Evolutionary conservation across 2,329 filamentous ascomycete genomes (phyloP), one percentile per base, ranked within the genome.

Genomic region (Macroventuria anomochaeta): DNA sequence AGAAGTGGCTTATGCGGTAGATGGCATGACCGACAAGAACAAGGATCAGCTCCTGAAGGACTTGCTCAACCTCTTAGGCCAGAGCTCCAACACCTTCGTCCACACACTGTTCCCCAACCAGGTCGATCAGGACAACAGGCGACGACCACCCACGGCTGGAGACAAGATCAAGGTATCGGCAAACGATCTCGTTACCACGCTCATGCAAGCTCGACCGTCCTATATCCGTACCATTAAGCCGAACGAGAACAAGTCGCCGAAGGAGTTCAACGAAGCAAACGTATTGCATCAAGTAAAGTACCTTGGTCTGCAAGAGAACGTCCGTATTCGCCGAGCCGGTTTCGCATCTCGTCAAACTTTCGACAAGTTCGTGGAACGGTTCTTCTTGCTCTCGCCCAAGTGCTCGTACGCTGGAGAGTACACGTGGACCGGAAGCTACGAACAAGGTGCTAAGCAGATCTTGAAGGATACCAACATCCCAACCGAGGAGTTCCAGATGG

Each of bases 201-300:
- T 99, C 67, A 97, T 97, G 93, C 96, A 97, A 77, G 93, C 92
- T 51, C 91, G 95, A 64, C 95, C 95, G 1, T 97, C 93, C 2
- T 99, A 99, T 71, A 99, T 99, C 67, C 91, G 95, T 73, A 99
- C 95, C 0, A 97, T 99, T 79, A 99, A 99, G 77, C 95, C 95
- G 1, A 99, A 99, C 79, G 95, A 99, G 77, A 97, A 97, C 80
- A 99, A 97, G 76, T 96, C 93, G 2, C 89, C 92, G 0, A 88
- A 86, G 10, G 95, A 99, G 72, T 99, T 96, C 76, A 97, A 96
- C 65, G 83, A 85, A 17, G 86, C 87, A 25, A 97, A 97, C 65
- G 95, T 99, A 17, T 82, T 97, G 67, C 95, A 99, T 81, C 95
- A 99, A 74, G 91, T 97, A 83, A 97, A 99, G 73, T 99, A 99